phyloP scores from a whole-genome alignment of 495 filamentous ascomycete genomes.

The Cercophora samala region DNA sequence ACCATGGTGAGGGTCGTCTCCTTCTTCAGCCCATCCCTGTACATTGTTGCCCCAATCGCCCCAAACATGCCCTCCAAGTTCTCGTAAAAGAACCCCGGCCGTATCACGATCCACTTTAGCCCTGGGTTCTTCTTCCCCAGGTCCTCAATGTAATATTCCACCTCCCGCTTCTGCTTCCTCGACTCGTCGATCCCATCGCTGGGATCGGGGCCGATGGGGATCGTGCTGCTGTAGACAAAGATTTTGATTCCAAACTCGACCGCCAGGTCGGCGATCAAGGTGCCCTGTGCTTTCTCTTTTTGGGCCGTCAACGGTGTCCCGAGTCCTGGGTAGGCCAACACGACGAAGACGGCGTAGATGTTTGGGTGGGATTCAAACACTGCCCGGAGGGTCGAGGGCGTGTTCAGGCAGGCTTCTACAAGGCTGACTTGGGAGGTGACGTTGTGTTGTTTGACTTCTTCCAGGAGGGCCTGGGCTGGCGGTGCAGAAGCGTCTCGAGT shows the following conservation, averaged over 20 bases:
- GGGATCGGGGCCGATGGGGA: conserved; percentile 20
- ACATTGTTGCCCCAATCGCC: conserved; percentile 22
- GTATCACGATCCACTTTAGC: conserved; percentile 31
- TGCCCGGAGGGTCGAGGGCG: conserved; percentile 23
- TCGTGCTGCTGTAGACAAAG: conserved; percentile 33
- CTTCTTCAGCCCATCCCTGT: conserved; percentile 28
- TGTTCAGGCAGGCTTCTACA: conserved; percentile 37
- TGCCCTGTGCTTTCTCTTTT: conserved; percentile 30
- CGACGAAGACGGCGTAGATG: conserved; percentile 39
- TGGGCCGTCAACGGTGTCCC: conserved; percentile 20
- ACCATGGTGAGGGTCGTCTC: conserved; percentile 32
- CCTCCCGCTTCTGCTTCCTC: conserved; percentile 24
- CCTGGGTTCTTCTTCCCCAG: conserved; percentile 18
- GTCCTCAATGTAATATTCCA: conserved; percentile 28
- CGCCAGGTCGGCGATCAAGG: conserved; percentile 31
- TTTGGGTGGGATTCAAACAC: conserved; percentile 28
- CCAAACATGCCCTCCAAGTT: conserved; percentile 36
- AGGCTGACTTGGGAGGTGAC: conserved; percentile 23
- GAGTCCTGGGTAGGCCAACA: conserved; percentile 34
- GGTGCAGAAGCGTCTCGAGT: conserved; percentile 31
- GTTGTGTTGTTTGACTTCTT: conserved; percentile 12
- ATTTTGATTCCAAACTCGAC: conserved; percentile 28
- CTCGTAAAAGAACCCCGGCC: conserved; percentile 45
- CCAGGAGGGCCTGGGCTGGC: conserved; percentile 23
- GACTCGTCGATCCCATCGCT: conserved; percentile 22